Conservation (phyloP, 257 asterid genomes). For the Salvia miltiorrhiza region DNA sequence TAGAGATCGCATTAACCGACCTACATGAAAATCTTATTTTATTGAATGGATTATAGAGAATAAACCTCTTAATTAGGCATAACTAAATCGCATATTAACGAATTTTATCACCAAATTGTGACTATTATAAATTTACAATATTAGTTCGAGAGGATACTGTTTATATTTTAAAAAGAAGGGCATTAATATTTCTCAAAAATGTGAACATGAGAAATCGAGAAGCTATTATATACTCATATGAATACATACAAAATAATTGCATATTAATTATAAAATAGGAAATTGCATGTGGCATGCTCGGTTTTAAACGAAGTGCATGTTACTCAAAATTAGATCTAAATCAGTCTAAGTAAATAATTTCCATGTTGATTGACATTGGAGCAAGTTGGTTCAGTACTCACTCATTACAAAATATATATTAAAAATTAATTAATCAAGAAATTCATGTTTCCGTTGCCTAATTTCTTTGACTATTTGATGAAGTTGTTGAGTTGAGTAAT, state of each 20-base stretch:
- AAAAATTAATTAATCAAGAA: neutral
- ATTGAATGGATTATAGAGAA: too few relatives aligned
- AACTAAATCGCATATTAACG: neutral
- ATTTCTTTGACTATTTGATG: constrained; percentile 10
- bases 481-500: neutral
- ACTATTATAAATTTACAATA: too few relatives aligned
- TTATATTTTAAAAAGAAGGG: too few relatives aligned
- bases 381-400: constrained; percentile 16
- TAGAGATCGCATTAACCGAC: too few relatives aligned
- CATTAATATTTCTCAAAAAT: neutral
- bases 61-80: neutral
- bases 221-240: too few relatives aligned
- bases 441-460: neutral
- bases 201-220: neutral
- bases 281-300: constrained; percentile 45
- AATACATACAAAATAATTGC: neutral
- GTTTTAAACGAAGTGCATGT: constrained; percentile 35
- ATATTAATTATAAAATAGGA: neutral
- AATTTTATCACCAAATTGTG: too few relatives aligned
- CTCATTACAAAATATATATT: neutral
- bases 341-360: constrained; percentile 27
- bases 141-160: neutral
- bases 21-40: too few relatives aligned
- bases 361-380: constrained; percentile 26
- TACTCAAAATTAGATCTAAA: constrained; percentile 33